Conservation (phyloP, 306 rosid species). For the Purshia tridentata region DNA sequence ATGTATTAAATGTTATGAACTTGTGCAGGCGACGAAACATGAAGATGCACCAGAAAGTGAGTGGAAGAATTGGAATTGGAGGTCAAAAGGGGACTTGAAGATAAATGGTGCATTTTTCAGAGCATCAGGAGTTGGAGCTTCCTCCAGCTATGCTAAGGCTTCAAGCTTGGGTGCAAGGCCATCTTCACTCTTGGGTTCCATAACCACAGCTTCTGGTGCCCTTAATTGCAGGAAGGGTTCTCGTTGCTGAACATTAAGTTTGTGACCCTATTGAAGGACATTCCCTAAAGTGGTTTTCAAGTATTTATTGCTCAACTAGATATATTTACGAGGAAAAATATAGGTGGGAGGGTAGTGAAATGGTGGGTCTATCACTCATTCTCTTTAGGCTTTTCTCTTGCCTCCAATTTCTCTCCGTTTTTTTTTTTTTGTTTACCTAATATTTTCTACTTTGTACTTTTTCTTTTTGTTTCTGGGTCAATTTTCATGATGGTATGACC, state of each 20-base stretch:
- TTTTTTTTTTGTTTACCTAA: no score
- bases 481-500: constrained; percentile 53
- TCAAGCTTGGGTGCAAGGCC: constrained; percentile 92
- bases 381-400: constrained; percentile 29
- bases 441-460: constrained; percentile 17
- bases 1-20: background rate
- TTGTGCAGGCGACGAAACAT: constrained; percentile 78
- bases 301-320: background rate
- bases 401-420: constrained; percentile 25
- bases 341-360: constrained; percentile 3
- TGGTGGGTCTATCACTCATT: constrained; percentile 12
- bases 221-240: constrained; percentile 78
- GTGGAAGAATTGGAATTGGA: constrained; percentile 92
- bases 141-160: constrained; percentile 89
- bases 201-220: constrained; percentile 67
- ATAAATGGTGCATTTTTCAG: constrained; percentile 90
- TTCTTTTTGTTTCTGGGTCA: constrained; percentile 7
- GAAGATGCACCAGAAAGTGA: constrained; percentile 91
- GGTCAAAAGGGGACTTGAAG: constrained; percentile 74
- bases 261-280: constrained; percentile 31
- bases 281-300: constrained; percentile 4
- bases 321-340: constrained; percentile 15
- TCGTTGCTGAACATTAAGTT: constrained; percentile 52
- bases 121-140: constrained; percentile 77
- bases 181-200: constrained; percentile 72